Percentiles rank a stretch among this genome's conserved stretches.
Evolutionary conservation across 75 land plant species (phyloP).

Genomic region (Picea sitchensis): DNA sequence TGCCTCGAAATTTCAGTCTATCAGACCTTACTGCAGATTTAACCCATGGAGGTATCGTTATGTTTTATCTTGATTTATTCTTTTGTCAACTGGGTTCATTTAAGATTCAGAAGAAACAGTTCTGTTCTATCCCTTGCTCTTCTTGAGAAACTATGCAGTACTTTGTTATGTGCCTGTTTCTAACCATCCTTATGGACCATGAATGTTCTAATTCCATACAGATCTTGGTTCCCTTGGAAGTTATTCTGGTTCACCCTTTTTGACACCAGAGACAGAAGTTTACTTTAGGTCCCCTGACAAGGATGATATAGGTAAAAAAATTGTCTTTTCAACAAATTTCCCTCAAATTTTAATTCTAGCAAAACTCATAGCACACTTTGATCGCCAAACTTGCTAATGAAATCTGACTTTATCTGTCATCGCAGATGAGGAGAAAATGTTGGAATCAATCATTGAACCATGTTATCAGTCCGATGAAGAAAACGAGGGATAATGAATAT

Average conservation of each 20-base stretch:
- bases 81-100: background rate
- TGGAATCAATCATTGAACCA: constrained; percentile 40
- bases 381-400: constrained; percentile 12
- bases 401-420: background rate
- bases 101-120: constrained; percentile 12
- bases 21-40: constrained; percentile 47
- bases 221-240: constrained; percentile 70
- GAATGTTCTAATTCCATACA: constrained; percentile 20
- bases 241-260: constrained; percentile 44
- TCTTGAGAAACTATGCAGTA: background rate
- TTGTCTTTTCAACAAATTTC: background rate
- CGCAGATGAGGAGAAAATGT: constrained; percentile 63
- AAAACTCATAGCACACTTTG: background rate
- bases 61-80: background rate
- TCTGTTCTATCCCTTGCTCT: background rate
- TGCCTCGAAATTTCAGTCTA: constrained; percentile 46
- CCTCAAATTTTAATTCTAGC: no score
- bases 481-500: background rate
- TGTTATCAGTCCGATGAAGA: constrained; percentile 12
- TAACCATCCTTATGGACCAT: background rate
- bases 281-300: constrained; percentile 41
- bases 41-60: constrained; percentile 33
- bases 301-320: constrained; percentile 10
- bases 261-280: constrained; percentile 52
- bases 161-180: constrained; percentile 7